Base-by-base conservation (phyloP, 345 rosid genomes). In the Mangifera indica region DNA sequence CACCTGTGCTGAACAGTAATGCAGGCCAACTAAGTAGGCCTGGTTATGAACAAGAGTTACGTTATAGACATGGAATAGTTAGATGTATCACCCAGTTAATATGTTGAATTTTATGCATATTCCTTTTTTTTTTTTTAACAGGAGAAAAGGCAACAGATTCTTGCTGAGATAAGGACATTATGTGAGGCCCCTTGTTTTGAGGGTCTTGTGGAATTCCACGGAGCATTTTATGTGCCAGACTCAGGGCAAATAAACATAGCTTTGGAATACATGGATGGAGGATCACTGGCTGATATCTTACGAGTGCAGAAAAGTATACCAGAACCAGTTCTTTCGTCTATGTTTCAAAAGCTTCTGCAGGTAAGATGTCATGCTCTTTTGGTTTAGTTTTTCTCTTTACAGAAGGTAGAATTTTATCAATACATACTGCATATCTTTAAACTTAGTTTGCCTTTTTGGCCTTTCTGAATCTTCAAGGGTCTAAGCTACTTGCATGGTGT, bases 191-290 rank as follows among this genome's bases (percentile, higher is more conserved):
- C 98, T 76, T 88, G 88, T 83, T 83, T 81, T 66, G 92, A 85
- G 81, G 97, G 95, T 76, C 97, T 94, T 17, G 98, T 94, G 72
- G 97, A 94, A 67, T 94, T 92, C 84, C 95, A 92, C 52, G 97
- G 98, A 42, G 98, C 98, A 55, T 94, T 90, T 79, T 94, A 94
- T 77, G 84, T 88, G 80, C 97, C 98, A 0, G 97, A 90, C 70
- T 89, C 97, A 0, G 97, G 98, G 71, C 97, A 92, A 82, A 94
- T 94, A 75, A 94, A 95, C 83, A 92, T 92, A 77, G 98, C 98
- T 70, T 89, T 92, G 73, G 98, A 94, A 78, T 94, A 90, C 74
- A 92, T 94, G 98, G 89, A 92, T 80, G 98, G 95, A 63, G 98
- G 98, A 3, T 94, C 98, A 74, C 81, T 94, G 73, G 97, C 95